These are phyloP conservation scores for Hemisphaericaspora nanyangensis DNA, from an alignment of 805 yeast genomes.

Conservation along the genomic window DNA sequence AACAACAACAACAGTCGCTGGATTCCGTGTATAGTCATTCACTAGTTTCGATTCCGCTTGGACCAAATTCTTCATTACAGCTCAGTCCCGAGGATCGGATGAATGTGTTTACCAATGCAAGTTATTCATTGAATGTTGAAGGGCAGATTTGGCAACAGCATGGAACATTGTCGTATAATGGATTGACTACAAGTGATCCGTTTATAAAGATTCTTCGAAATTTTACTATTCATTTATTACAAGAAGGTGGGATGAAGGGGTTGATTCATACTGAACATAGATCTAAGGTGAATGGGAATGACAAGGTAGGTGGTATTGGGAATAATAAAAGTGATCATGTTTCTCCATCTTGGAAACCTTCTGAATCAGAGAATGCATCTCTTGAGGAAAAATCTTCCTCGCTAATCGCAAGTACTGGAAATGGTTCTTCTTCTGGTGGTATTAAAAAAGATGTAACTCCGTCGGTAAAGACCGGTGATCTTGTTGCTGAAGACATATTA, in stretches of 20 bases:
- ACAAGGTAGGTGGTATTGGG: constrained; percentile 4
- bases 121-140: constrained; percentile 31
- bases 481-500: constrained; percentile 8
- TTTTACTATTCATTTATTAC: constrained; percentile 29
- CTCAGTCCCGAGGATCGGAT: constrained; percentile 32
- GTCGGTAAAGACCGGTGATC: constrained; percentile 1
- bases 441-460: neutral
- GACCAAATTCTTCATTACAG: constrained; percentile 30
- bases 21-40: constrained; percentile 4
- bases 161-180: constrained; percentile 37
- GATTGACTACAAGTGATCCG: constrained; percentile 38
- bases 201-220: constrained; percentile 34
- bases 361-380: no score
- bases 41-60: constrained; percentile 30
- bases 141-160: constrained; percentile 39
- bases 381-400: neutral
- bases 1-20: neutral
- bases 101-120: constrained; percentile 30
- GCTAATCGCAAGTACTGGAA: neutral
- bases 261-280: constrained; percentile 21
- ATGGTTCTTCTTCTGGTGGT: neutral
- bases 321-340: neutral
- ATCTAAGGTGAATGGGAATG: no score
- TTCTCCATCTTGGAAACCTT: neutral
- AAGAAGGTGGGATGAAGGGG: constrained; percentile 30